phyloP scores from a whole-genome alignment of 2,329 filamentous ascomycete genomes.

The Chrysosporium keratinophilum region DNA sequence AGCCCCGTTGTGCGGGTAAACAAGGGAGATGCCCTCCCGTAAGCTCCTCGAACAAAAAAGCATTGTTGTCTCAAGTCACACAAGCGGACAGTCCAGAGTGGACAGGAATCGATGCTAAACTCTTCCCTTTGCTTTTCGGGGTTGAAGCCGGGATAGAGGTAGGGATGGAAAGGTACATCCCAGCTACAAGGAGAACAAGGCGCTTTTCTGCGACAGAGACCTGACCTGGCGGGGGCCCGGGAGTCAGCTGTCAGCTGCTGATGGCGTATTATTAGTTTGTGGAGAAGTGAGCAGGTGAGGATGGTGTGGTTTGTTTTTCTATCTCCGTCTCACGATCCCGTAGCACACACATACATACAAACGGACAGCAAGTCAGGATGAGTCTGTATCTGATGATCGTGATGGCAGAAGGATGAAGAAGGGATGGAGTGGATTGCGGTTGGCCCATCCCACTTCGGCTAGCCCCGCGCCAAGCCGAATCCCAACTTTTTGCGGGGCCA shows the following conservation, averaged over 20 bases:
- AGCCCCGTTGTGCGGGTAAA: neutral
- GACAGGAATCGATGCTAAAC: neutral
- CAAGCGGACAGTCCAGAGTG: neutral
- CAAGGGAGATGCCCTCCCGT: neutral
- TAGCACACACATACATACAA: neutral
- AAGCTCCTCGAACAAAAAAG: neutral
- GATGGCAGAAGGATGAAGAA: neutral
- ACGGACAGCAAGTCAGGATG: too few species aligned
- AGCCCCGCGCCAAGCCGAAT: neutral
- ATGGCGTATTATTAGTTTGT: neutral
- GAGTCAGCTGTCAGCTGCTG: neutral
- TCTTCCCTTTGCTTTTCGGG: neutral
- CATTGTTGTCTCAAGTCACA: neutral
- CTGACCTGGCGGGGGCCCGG: neutral
- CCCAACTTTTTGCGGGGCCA: neutral
- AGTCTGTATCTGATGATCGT: neutral
- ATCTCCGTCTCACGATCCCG: neutral
- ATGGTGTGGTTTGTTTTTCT: neutral
- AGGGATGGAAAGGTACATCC: constrained; percentile 7
- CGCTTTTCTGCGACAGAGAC: neutral
- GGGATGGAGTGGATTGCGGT: neutral
- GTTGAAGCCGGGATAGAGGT: neutral
- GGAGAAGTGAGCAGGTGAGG: too few species aligned
- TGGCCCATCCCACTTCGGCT: constrained; percentile 5
- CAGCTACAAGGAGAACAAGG: neutral